Evolutionary conservation across 345 rosid species (phyloP), one percentile per base, ranked within the genome.

Genomic region (Lepidium africanum): DNA sequence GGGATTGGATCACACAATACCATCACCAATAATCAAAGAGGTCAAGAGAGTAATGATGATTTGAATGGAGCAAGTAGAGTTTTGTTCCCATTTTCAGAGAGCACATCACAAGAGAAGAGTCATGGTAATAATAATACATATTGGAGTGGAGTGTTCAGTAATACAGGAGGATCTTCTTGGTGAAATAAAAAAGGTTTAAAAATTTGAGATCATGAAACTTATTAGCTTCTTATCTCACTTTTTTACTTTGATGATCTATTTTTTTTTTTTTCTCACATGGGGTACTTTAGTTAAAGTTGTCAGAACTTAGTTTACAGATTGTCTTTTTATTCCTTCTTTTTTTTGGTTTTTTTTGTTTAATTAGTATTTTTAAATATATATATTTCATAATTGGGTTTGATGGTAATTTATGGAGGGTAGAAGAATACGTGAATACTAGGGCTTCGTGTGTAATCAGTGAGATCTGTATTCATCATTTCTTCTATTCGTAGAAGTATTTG

Each of bases 211-310:
- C 40, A 36, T 36, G 55, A 47, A 27, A 63, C 30, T 62, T 42
- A 52, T 61, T 52, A 37, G 45, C 36, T 10, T 65, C 27, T 49
- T 50, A 38, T 57, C 48, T 59, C 50, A 35, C 56, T 7, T 50
- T 63, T 73, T 67, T 67, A 59, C 77, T 74, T 67, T 67, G 57
- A 67, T 67, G 77, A 67, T 74, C 68, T 58, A 46, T 56, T 39
- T 25, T 56, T 74, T 68, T 52, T 74, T 74, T 68, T 52, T 74
- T 74, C 63, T 74, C 78, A 74, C 78, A 74, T 74, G 78, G 73
- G 73, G 52, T 53, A 54, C 78, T 74, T 74, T 74, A 74, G 69
- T 59, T 74, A 74, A 74, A 74, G 78, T 46, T 74, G 73, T 74
- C 78, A 53, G 73, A 62, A 53, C 38, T 73, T 67, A 74, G 73